phyloP scores from a whole-genome alignment of 2,329 filamentous ascomycete species.

The Magnaporthales sp. region DNA sequence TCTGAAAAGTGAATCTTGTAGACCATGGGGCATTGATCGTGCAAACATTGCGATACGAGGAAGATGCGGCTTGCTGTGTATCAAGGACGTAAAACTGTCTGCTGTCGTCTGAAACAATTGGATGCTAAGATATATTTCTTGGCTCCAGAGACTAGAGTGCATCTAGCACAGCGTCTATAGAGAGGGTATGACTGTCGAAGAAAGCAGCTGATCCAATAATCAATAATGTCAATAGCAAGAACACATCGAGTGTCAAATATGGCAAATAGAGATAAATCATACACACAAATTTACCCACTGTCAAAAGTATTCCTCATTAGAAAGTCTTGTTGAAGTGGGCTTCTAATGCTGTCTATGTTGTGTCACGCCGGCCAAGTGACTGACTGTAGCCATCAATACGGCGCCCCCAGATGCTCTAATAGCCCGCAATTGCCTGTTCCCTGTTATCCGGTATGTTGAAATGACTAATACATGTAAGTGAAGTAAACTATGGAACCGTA shows the following conservation, averaged over 20 bases:
- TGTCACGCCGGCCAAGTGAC: background rate
- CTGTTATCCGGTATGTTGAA: background rate
- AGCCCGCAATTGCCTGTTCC: background rate
- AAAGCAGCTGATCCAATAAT: background rate
- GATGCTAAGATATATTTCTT: background rate
- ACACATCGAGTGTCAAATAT: background rate
- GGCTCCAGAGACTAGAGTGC: background rate
- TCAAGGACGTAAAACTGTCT: too few relatives aligned
- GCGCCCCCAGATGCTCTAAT: background rate
- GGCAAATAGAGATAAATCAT: background rate
- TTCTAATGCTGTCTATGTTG: background rate
- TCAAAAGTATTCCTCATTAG: background rate
- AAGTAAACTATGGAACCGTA: background rate
- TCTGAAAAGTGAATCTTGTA: background rate
- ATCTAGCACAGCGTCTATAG: background rate
- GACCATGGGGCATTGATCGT: too few relatives aligned
- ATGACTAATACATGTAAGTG: background rate
- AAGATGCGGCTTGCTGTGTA: too few relatives aligned
- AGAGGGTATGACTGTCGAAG: background rate
- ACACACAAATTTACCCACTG: background rate
- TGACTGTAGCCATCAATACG: background rate
- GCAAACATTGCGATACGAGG: too few relatives aligned
- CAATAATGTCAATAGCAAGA: background rate
- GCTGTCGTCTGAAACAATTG: background rate
- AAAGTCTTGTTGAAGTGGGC: background rate